Base-by-base conservation (phyloP, 768 basidiomycete species). In the Boletus coccyginus region DNA sequence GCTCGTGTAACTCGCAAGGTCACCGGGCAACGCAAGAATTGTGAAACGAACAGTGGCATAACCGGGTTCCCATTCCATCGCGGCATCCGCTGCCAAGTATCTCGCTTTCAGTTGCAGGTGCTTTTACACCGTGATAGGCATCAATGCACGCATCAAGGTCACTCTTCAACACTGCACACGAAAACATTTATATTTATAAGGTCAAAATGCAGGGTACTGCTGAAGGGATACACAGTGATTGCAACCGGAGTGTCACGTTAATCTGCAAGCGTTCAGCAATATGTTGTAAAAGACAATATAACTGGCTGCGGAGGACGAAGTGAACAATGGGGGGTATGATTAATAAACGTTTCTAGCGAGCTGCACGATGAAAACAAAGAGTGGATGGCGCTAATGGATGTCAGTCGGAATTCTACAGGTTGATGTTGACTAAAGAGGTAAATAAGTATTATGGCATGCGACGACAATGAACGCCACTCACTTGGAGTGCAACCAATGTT, bases 401-500 rank as follows among this genome's bases (percentile, higher is more conserved):
- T 27, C 13, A 7, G 24, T 19, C 14, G 35, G 12, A 2, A 42
- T 27, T 58, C 56, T 68, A 66, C 32, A 62, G 44, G 48, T 44
- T 39, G 50, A 66, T 42, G 41, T 40, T 56, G 55, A 68, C 71
- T 71, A 4, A 19, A 41, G 0, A 6, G 12, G 7, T 0, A 3
- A 12, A 35, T 66, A 1, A 68, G 42, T 31, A 47, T 63, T 10
- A 39, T 13, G 1, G 0, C 2, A 19, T n/a, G 21, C 1, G 12
- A 46, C 16, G 2, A 31, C 0, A 32, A 1, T 1, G 0, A 38
- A 5, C 16, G 2, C 5, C 38, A 71, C 60, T 63, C 66, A 68
- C 80, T 68, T 13, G 74, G 72, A 13, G 63, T 59, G 61, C 79
- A 81, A n/a, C 66, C 76, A 50, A 78, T 55, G 46, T 64, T 67